Percentiles rank a stretch among this genome's conserved stretches.
Conservation (phyloP, 805 yeast species). For the Nakazawaea peltata region DNA sequence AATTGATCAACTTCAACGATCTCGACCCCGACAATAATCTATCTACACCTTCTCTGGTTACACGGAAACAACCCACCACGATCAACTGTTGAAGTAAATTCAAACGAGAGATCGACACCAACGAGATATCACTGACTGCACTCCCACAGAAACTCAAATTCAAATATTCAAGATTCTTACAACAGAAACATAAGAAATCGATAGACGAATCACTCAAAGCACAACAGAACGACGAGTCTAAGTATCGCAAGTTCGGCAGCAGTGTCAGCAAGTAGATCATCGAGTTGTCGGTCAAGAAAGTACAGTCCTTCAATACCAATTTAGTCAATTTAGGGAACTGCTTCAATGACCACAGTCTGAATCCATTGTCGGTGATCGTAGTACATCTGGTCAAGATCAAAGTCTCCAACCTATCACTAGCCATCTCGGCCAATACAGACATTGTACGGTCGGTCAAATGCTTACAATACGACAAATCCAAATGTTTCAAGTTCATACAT, state of each 20-base stretch:
- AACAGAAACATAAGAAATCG: conserved; percentile 60
- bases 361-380: conserved; percentile 69
- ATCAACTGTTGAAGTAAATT: conserved; percentile 37
- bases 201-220: conserved; percentile 62
- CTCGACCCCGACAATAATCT: conserved; percentile 50
- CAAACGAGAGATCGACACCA: conserved; percentile 53
- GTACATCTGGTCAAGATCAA: conserved; percentile 70
- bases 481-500: conserved; percentile 45
- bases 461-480: conserved; percentile 69
- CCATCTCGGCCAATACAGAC: conserved; percentile 52
- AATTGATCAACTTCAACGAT: conserved; percentile 43
- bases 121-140: conserved; percentile 67
- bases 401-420: conserved; percentile 43
- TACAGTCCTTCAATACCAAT: conserved; percentile 61
- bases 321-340: conserved; percentile 45
- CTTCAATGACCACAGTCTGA: conserved; percentile 52
- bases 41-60: conserved; percentile 72
- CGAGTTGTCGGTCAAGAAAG: conserved; percentile 60
- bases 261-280: conserved; percentile 54
- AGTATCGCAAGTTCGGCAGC: conserved; percentile 45
- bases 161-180: conserved; percentile 42
- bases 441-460: conserved; percentile 63
- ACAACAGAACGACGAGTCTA: conserved; percentile 70
- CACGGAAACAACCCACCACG: conserved; percentile 67
- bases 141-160: conserved; percentile 71